Conservation (phyloP, 225 moss, liverwort and hornwort genomes). For the Antitrichia curtipendula region DNA sequence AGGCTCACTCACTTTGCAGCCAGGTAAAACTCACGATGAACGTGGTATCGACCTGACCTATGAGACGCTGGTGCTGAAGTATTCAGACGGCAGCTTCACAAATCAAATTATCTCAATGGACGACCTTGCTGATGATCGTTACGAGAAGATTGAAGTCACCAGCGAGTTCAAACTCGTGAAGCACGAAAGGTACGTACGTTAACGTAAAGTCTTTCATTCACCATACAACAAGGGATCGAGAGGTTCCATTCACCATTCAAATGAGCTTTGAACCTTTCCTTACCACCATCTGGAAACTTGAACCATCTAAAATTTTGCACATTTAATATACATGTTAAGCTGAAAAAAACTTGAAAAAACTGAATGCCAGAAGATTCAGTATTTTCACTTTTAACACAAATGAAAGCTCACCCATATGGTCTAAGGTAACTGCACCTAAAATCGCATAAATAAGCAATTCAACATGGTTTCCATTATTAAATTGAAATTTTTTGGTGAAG, state of each 20-base stretch:
- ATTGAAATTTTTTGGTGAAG: too few species aligned
- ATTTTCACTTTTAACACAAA: not conserved
- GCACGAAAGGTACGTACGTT: not conserved
- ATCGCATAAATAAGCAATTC: too few species aligned
- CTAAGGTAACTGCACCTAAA: too few species aligned
- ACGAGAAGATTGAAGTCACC: not conserved
- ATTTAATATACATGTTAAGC: not conserved
- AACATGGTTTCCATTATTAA: too few species aligned
- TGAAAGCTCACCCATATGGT: not conserved
- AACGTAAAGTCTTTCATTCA: not conserved
- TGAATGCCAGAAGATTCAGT: not conserved
- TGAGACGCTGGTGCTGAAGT: not conserved
- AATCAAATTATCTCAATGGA: not conserved
- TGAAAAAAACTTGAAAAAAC: not conserved
- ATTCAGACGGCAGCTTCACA: too few species aligned
- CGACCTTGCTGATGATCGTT: not conserved
- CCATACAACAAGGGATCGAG: not conserved
- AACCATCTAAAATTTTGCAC: not conserved
- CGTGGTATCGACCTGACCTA: not conserved
- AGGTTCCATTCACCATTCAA: not conserved
- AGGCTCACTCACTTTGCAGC: rapidly evolving
- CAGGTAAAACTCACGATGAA: rapidly evolving
- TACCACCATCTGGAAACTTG: not conserved
- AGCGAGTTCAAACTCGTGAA: rapidly evolving
- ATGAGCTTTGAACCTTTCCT: not conserved